Conservation (phyloP, 2,329 filamentous ascomycete genomes). For the Colletotrichum tamarilloi region DNA sequence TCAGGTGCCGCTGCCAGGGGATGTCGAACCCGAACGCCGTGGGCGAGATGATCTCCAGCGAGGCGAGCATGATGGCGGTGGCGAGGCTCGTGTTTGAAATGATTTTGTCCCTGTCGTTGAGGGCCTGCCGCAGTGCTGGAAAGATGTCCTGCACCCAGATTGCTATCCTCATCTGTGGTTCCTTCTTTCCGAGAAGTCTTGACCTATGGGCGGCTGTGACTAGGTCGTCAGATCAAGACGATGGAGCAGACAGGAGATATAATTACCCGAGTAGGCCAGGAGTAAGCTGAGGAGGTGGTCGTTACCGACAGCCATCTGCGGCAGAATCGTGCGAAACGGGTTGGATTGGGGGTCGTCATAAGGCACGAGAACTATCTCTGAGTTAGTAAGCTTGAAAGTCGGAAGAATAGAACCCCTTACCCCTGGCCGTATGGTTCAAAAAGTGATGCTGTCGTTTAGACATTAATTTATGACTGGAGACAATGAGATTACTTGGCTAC, state of each 20-base stretch:
- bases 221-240: background rate
- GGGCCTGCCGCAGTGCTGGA: slow-evolving; percentile 74
- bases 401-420: slow-evolving; percentile 56
- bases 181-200: slow-evolving; percentile 76
- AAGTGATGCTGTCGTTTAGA: slow-evolving; percentile 63
- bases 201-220: slow-evolving; percentile 78
- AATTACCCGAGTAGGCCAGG: slow-evolving; percentile 75
- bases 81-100: slow-evolving; percentile 81
- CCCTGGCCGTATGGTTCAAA: slow-evolving; percentile 82
- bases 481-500: slow-evolving; percentile 31
- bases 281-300: slow-evolving; percentile 80
- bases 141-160: slow-evolving; percentile 85
- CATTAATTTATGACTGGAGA: slow-evolving; percentile 3
- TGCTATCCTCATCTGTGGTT: slow-evolving; percentile 82
- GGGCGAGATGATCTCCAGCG: slow-evolving; percentile 85
- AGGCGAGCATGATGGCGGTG: slow-evolving; percentile 86
- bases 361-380: slow-evolving; percentile 59
- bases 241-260: no score
- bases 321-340: slow-evolving; percentile 61
- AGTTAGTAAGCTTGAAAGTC: slow-evolving; percentile 12
- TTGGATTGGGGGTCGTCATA: slow-evolving; percentile 65
- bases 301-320: slow-evolving; percentile 73
- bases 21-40: slow-evolving; percentile 84
- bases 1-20: slow-evolving; percentile 83
- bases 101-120: slow-evolving; percentile 69